These are phyloP conservation scores for Tolypocladium ovalisporum DNA, from an alignment of 2,329 filamentous ascomycete species.

Conservation along the genomic window DNA sequence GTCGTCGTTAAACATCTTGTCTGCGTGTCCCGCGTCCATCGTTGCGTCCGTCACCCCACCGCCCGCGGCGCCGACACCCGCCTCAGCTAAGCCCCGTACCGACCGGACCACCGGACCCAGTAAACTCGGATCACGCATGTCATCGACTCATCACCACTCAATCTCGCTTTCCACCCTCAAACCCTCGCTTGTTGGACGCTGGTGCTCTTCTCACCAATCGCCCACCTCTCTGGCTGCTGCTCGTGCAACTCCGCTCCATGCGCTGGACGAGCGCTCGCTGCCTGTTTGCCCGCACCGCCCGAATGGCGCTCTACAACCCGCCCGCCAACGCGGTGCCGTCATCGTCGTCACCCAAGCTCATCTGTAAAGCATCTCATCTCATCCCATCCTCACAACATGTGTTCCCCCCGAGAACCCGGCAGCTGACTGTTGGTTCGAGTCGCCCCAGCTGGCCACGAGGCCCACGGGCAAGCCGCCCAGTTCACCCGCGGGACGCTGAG, in stretches of 20 bases:
- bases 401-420: too few species aligned
- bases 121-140: neutral
- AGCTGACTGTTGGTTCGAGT: slow-evolving; percentile 26
- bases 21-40: too few species aligned
- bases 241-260: neutral
- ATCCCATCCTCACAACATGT: too few species aligned
- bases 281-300: slow-evolving; percentile 13
- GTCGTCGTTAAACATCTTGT: neutral
- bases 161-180: neutral
- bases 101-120: neutral
- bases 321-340: slow-evolving; percentile 16
- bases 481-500: slow-evolving; percentile 57
- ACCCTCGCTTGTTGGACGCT: neutral
- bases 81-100: neutral
- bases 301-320: slow-evolving; percentile 33
- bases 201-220: neutral
- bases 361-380: slow-evolving; percentile 27
- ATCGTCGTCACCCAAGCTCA: slow-evolving; percentile 26
- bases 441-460: slow-evolving; percentile 50
- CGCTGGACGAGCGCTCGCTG: neutral
- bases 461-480: slow-evolving; percentile 59
- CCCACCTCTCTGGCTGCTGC: neutral
- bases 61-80: too few species aligned
- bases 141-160: neutral
- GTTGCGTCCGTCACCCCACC: too few species aligned